Evolutionary conservation across 306 rosid species (phyloP).

Genomic region (Dalbergia cultrata): DNA sequence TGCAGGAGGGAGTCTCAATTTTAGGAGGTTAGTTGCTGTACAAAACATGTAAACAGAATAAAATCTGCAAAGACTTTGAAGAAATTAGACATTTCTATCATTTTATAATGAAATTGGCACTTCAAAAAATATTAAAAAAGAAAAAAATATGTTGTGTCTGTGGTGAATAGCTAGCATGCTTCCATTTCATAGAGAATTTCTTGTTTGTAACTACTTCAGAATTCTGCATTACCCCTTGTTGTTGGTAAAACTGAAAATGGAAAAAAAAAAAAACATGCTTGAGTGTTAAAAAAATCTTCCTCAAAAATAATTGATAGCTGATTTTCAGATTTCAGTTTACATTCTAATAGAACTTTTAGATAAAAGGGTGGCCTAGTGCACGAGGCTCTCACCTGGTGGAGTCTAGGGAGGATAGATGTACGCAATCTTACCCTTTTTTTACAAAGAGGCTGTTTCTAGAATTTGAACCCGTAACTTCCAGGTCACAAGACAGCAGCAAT

Average conservation of each 20-base stretch:
- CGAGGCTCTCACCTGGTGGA: no score
- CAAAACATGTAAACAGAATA: constrained; percentile 20
- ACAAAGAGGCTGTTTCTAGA: no score
- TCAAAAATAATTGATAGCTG: not conserved
- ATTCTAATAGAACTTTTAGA: not conserved
- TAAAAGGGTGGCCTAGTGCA: no score
- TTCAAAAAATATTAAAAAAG: not conserved
- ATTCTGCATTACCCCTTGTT: constrained; percentile 4
- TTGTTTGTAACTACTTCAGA: not conserved
- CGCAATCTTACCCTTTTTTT: no score
- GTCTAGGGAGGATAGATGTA: no score
- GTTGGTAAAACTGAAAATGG: constrained; percentile 15
- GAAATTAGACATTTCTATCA: constrained; percentile 2
- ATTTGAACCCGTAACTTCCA: no score
- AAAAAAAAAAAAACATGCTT: not conserved
- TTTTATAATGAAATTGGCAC: constrained; percentile 27
- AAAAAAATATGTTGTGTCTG: constrained; percentile 12
- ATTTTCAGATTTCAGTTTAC: constrained; percentile 9
- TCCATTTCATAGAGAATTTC: not conserved
- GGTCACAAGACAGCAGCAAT: no score
- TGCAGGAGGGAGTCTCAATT: constrained; percentile 77
- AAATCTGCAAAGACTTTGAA: constrained; percentile 16
- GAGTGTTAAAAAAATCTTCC: not conserved
- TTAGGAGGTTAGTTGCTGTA: constrained; percentile 80
- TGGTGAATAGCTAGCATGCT: constrained; percentile 7